Evolutionary conservation across 176 grass and related monocot species (phyloP).

Genomic region (Triticum aestivum): DNA sequence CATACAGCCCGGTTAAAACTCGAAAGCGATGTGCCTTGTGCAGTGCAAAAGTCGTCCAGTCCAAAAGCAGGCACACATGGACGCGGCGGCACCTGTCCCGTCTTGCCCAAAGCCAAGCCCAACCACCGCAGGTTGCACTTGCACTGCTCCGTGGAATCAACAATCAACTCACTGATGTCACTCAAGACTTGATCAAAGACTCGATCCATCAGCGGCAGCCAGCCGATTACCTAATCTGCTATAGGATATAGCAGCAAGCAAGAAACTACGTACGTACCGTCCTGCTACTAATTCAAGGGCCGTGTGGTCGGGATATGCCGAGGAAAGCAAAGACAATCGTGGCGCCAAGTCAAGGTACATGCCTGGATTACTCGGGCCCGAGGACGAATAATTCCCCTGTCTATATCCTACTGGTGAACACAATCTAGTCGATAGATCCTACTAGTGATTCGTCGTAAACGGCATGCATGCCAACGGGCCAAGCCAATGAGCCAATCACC

Average conservation of each 20-base stretch:
- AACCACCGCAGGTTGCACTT: background rate
- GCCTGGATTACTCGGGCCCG: background rate
- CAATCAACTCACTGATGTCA: conserved; percentile 45
- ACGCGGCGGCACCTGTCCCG: background rate
- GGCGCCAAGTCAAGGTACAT: conserved; percentile 37
- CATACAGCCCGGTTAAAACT: background rate
- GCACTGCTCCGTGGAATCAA: conserved; percentile 31
- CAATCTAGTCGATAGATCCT: background rate
- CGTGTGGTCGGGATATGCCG: background rate
- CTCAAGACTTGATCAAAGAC: background rate
- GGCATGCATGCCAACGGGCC: background rate
- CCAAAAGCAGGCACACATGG: background rate
- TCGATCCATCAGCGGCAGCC: background rate
- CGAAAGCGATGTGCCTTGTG: background rate
- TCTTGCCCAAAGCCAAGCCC: conserved; percentile 5
- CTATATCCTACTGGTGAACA: background rate
- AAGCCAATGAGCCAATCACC: background rate
- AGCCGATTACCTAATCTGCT: background rate
- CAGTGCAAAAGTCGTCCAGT: background rate
- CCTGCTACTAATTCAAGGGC: background rate
- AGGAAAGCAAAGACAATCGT: background rate
- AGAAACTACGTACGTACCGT: background rate
- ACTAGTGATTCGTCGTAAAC: background rate
- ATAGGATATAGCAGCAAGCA: background rate
- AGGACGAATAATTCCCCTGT: background rate